A percentile compares a stretch with the other conserved stretches of the same genome.
These are phyloP conservation scores for Coleophoma eucalyptorum DNA, from an alignment of 2,329 filamentous ascomycete species.

Conservation along the genomic window DNA sequence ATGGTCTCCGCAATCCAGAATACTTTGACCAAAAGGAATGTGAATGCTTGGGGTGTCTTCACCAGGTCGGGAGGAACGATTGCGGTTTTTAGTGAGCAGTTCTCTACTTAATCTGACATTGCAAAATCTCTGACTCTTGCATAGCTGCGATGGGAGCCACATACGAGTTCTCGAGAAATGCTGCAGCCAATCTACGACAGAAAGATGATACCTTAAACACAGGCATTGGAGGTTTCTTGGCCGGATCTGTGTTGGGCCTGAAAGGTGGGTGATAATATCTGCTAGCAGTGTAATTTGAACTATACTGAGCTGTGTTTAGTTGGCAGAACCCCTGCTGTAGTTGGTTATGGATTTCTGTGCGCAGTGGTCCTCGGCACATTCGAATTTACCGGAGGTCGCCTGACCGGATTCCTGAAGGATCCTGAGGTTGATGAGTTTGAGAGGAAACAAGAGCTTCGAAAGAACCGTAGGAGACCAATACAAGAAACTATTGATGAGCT, in stretches of 20 bases:
- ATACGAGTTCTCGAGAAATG: slow-evolving; percentile 62
- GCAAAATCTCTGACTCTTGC: slow-evolving; percentile 7
- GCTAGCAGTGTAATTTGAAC: too few species aligned
- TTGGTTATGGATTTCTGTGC: slow-evolving; percentile 59
- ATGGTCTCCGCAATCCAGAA: slow-evolving; percentile 80
- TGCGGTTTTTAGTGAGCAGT: slow-evolving; percentile 55
- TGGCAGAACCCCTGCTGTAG: slow-evolving; percentile 57
- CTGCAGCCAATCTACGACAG: slow-evolving; percentile 65
- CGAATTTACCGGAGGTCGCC: slow-evolving; percentile 57
- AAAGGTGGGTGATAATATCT: slow-evolving; percentile 39
- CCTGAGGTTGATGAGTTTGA: slow-evolving; percentile 58
- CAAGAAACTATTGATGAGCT: slow-evolving; percentile 64
- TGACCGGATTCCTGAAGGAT: slow-evolving; percentile 47
- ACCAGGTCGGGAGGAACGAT: slow-evolving; percentile 74
- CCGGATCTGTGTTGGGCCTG: slow-evolving; percentile 58
- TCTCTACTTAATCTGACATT: too few species aligned
- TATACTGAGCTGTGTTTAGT: slow-evolving; percentile 30
- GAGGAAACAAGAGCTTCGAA: slow-evolving; percentile 57
- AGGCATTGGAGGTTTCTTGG: slow-evolving; percentile 61
- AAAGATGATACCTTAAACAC: slow-evolving; percentile 65
- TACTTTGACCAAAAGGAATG: slow-evolving; percentile 77
- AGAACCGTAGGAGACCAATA: slow-evolving; percentile 56
- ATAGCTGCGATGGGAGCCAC: slow-evolving; percentile 64
- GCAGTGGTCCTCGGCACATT: slow-evolving; percentile 54
- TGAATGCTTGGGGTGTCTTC: slow-evolving; percentile 77